Evolutionary conservation across 2,329 filamentous ascomycete species (phyloP).

Genomic region (Truncatella angustata): DNA sequence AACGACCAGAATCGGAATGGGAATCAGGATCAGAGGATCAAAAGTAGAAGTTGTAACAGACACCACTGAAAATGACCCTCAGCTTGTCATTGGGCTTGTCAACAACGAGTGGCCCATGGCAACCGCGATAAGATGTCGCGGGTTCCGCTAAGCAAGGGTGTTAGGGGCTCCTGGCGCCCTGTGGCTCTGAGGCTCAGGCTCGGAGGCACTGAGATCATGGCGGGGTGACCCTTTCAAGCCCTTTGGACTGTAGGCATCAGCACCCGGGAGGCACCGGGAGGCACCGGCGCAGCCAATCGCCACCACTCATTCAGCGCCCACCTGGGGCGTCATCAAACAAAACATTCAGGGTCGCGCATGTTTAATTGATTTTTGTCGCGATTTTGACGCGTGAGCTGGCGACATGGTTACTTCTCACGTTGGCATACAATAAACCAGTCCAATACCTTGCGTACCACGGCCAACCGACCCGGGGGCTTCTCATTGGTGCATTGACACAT

Average conservation of each 20-base stretch:
- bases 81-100: constrained; percentile 15
- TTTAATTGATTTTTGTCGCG: constrained; percentile 9
- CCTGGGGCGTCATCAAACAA: constrained; percentile 9
- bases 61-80: background rate
- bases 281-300: constrained; percentile 7
- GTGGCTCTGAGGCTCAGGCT: too few relatives aligned
- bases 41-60: background rate
- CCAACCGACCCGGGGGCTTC: background rate
- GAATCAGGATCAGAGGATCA: background rate
- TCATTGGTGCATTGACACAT: background rate
- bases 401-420: too few relatives aligned
- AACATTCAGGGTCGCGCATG: background rate
- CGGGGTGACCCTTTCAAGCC: too few relatives aligned
- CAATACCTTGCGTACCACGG: too few relatives aligned
- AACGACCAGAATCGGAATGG: too few relatives aligned
- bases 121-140: constrained; percentile 21
- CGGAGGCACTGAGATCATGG: too few relatives aligned
- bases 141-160: background rate
- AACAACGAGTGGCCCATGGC: constrained; percentile 28
- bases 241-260: too few relatives aligned
- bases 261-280: background rate
- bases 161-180: background rate
- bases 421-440: too few relatives aligned
- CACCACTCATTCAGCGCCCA: background rate
- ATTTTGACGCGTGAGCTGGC: constrained; percentile 3